Percentiles rank a stretch among this genome's conserved stretches.
Evolutionary conservation across 2,329 filamentous ascomycete species (phyloP).

Genomic region (Cercospora sp.): DNA sequence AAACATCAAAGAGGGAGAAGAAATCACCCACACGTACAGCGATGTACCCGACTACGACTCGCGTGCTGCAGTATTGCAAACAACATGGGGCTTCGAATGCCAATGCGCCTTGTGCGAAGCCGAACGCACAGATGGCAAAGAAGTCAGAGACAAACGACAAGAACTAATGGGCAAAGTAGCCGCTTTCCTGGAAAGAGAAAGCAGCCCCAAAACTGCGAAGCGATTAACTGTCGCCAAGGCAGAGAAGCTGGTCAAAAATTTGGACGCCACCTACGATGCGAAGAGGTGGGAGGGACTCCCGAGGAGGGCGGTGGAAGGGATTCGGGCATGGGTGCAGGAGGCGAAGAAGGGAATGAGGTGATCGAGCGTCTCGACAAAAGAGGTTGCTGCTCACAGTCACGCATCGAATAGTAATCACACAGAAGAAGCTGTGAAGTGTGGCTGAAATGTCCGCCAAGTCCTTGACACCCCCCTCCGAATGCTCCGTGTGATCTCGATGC

Average conservation of each 20-base stretch:
- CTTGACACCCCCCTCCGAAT: no score
- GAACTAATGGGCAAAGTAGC: conserved; percentile 20
- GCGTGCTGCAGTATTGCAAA: conserved; percentile 16
- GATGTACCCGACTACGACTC: conserved; percentile 28
- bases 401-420: no score
- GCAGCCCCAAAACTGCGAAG: conserved; percentile 13
- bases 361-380: no score
- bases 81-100: conserved; percentile 28
- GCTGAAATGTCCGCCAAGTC: no score
- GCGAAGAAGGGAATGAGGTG: conserved; percentile 11
- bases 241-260: conserved; percentile 17
- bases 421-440: no score
- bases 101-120: conserved; percentile 23
- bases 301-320: conserved; percentile 13
- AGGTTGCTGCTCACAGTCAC: no score
- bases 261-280: conserved; percentile 25
- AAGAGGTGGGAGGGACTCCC: conserved; percentile 24
- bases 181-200: conserved; percentile 17
- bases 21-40: conserved; percentile 42
- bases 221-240: conserved; percentile 19
- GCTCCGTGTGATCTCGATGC: no score
- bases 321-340: conserved; percentile 19
- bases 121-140: conserved; percentile 22
- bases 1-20: conserved; percentile 48
- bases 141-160: conserved; percentile 18